A percentile compares a stretch with the other conserved stretches of the same genome.
Conservation (phyloP, 371 early-diverging fungal genomes). For the Rhizopus delemar region DNA sequence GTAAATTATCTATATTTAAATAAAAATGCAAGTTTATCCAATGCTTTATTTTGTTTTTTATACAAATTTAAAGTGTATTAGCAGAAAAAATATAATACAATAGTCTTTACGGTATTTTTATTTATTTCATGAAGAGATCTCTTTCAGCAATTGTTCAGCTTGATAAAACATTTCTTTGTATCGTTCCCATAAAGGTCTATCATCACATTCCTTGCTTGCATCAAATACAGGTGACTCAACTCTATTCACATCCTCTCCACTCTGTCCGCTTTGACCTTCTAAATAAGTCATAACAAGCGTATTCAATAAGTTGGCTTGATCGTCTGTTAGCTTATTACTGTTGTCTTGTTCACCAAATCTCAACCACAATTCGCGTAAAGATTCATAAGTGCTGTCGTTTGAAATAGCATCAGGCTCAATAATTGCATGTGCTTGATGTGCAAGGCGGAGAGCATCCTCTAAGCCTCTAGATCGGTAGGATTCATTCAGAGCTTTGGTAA, state of each 20-base stretch:
- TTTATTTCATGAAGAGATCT: constrained; percentile 5
- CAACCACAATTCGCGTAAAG: constrained; percentile 41
- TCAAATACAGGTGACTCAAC: background rate
- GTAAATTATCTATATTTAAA: too few species aligned
- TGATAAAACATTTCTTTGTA: constrained; percentile 9
- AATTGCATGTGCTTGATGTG: constrained; percentile 38
- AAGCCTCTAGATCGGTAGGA: constrained; percentile 42
- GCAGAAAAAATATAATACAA: too few species aligned
- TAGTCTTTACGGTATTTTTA: too few species aligned
- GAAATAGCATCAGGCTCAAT: constrained; percentile 35
- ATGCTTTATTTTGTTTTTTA: too few species aligned
- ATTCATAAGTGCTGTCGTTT: constrained; percentile 23
- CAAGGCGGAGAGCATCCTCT: constrained; percentile 41
- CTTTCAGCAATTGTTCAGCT: constrained; percentile 5
- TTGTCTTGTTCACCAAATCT: constrained; percentile 32
- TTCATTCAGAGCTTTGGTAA: constrained; percentile 30
- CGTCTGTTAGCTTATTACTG: constrained; percentile 15
- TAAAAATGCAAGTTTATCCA: too few species aligned
- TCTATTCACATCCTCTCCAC: background rate
- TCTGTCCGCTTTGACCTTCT: constrained; percentile 30
- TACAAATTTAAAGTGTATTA: too few species aligned
- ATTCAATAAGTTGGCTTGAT: constrained; percentile 39
- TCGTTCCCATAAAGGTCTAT: constrained; percentile 14
- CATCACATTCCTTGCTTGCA: background rate
- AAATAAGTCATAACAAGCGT: constrained; percentile 40